Conservation (phyloP, 73 alveolate species). For the Paraurostyla sp. region DNA sequence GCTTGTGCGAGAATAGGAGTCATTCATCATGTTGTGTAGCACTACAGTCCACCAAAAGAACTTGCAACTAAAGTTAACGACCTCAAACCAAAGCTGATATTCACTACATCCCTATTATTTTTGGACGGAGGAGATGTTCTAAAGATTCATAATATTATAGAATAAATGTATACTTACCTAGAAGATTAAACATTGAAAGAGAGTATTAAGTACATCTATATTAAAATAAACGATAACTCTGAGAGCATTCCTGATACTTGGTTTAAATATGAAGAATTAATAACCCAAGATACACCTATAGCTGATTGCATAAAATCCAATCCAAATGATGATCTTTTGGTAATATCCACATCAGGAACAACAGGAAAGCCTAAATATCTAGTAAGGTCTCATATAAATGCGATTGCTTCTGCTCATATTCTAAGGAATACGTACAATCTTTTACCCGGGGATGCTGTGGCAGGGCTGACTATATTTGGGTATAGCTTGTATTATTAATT, state of each 20-base stretch:
- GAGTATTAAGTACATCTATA: background rate
- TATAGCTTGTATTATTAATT: background rate
- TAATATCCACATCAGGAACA: background rate
- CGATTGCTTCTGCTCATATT: background rate
- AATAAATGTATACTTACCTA: background rate
- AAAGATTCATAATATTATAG: background rate
- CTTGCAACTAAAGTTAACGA: background rate
- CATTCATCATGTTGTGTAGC: background rate
- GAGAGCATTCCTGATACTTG: background rate
- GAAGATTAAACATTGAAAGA: background rate
- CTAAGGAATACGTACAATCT: background rate
- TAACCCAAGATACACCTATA: background rate
- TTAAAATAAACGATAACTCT: background rate
- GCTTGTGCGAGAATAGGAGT: conserved; percentile 10
- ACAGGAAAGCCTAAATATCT: background rate
- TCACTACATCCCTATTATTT: background rate
- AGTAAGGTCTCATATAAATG: background rate
- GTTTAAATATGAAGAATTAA: background rate
- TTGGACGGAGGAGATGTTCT: background rate
- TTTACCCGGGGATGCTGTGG: background rate
- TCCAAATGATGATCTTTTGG: background rate
- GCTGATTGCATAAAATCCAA: background rate
- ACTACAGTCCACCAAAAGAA: background rate
- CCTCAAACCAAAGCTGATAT: background rate
- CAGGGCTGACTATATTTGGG: background rate